Evolutionary conservation across 257 asterid genomes (phyloP).

Genomic region (Ajuga chamaepitys): DNA sequence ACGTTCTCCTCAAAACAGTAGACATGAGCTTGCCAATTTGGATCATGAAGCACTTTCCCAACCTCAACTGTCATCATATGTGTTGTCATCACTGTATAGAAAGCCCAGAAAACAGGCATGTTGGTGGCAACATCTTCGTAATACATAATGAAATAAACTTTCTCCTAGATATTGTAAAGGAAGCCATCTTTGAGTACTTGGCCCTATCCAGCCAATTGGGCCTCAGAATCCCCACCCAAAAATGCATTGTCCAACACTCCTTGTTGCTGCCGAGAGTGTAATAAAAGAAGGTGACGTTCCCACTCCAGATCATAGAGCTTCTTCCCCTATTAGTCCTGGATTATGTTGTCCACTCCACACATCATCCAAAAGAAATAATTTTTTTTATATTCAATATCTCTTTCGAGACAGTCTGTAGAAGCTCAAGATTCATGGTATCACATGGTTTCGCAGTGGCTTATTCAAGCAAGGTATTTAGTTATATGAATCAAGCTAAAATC

Average conservation of each 20-base stretch:
- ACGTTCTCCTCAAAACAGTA: conserved; percentile 43
- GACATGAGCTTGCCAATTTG: conserved; percentile 74
- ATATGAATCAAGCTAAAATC: conserved; percentile 30
- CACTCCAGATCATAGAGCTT: conserved; percentile 56
- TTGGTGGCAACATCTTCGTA: conserved; percentile 64
- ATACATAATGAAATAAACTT: conserved; percentile 56
- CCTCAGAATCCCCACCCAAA: conserved; percentile 54
- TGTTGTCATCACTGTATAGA: conserved; percentile 38
- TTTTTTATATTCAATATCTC: conserved; percentile 26
- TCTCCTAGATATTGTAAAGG: conserved; percentile 70
- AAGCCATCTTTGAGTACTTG: conserved; percentile 53
- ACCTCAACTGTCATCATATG: conserved; percentile 82
- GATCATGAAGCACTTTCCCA: conserved; percentile 61
- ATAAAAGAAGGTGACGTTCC: conserved; percentile 53
- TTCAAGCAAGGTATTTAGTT: conserved; percentile 33
- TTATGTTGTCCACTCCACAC: conserved; percentile 61
- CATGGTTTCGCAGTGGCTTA: conserved; percentile 32
- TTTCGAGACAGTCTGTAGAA: conserved; percentile 28
- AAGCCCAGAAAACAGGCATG: conserved; percentile 64
- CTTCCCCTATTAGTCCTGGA: conserved; percentile 53
- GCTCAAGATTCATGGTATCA: conserved; percentile 31
- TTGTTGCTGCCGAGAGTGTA: conserved; percentile 45
- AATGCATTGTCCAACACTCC: conserved; percentile 39
- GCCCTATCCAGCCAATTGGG: conserved; percentile 66
- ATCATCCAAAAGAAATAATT: conserved; percentile 41